These are phyloP conservation scores for Beauveria medogensis DNA, from an alignment of 2,329 filamentous ascomycete species.

Conservation along the genomic window DNA sequence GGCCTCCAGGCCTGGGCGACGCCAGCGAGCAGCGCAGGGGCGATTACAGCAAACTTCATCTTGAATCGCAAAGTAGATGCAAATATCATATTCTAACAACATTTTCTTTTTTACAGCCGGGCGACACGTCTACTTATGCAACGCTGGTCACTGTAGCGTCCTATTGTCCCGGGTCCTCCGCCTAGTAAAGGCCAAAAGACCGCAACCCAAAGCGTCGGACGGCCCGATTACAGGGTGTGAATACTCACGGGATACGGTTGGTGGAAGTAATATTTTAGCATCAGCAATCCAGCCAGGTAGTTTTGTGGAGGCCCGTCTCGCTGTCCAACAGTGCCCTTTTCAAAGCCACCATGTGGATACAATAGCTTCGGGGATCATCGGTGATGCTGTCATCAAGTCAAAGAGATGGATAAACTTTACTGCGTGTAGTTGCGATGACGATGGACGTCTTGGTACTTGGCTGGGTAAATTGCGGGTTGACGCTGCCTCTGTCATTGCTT, in stretches of 20 bases:
- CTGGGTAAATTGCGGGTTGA: not conserved
- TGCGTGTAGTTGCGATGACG: not conserved
- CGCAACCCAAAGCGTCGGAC: not conserved
- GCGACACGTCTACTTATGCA: not conserved
- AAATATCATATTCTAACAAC: not conserved
- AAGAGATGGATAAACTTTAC: not conserved
- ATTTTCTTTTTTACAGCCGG: no score
- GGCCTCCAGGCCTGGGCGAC: slow-evolving; percentile 22
- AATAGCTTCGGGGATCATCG: not conserved
- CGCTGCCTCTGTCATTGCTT: not conserved
- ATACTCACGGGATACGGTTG: not conserved
- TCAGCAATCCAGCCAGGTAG: not conserved
- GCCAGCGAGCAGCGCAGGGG: slow-evolving; percentile 17
- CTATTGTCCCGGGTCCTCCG: not conserved
- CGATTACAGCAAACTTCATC: slow-evolving; percentile 20
- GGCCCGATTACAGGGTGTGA: slow-evolving; percentile 8
- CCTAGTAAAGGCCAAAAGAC: not conserved
- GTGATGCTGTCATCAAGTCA: not conserved
- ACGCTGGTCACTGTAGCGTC: no score
- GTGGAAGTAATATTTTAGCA: slow-evolving; percentile 11
- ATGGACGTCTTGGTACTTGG: not conserved
- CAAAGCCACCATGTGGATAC: not conserved
- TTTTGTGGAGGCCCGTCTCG: not conserved
- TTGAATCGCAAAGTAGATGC: not conserved
- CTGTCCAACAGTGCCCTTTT: not conserved